These are phyloP conservation scores for Malus sieversii DNA, from an alignment of 306 rosid genomes.

Conservation along the genomic window DNA sequence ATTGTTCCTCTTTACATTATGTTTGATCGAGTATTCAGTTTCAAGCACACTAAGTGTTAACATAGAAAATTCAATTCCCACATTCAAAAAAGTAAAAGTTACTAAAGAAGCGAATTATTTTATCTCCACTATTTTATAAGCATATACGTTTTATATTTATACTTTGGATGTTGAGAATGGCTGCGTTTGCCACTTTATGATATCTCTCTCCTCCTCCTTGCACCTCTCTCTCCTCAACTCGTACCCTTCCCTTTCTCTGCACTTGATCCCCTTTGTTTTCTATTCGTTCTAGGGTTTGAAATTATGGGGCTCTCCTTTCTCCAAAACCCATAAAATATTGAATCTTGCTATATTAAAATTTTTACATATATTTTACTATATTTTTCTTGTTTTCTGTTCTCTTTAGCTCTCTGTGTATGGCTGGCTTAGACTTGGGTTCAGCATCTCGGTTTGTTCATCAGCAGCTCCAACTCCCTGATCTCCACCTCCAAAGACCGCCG, in stretches of 20 bases:
- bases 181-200: constrained; percentile 17
- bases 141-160: neutral
- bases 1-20: neutral
- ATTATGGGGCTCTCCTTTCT: constrained; percentile 13
- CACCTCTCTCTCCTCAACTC: neutral
- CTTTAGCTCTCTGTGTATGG: constrained; percentile 57
- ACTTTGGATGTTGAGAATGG: constrained; percentile 16
- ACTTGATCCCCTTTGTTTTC: constrained; percentile 27
- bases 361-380: constrained; percentile 13
- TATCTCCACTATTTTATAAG: neutral
- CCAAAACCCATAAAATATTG: constrained; percentile 15
- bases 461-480: constrained; percentile 57
- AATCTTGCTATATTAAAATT: constrained; percentile 13
- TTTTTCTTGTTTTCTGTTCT: constrained; percentile 31
- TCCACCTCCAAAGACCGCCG: constrained; percentile 41
- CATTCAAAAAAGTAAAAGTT: neutral
- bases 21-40: no score
- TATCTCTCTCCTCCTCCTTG: constrained; percentile 4
- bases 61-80: neutral
- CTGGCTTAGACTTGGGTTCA: constrained; percentile 94
- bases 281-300: constrained; percentile 34
- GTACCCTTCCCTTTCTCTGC: constrained; percentile 16
- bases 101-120: neutral
- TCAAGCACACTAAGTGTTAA: neutral
- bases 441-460: constrained; percentile 84